A percentile compares a stretch with the other conserved stretches of the same genome.
These are phyloP conservation scores for Penicillium coprophilum DNA, from an alignment of 495 filamentous ascomycete genomes.

Conservation along the genomic window DNA sequence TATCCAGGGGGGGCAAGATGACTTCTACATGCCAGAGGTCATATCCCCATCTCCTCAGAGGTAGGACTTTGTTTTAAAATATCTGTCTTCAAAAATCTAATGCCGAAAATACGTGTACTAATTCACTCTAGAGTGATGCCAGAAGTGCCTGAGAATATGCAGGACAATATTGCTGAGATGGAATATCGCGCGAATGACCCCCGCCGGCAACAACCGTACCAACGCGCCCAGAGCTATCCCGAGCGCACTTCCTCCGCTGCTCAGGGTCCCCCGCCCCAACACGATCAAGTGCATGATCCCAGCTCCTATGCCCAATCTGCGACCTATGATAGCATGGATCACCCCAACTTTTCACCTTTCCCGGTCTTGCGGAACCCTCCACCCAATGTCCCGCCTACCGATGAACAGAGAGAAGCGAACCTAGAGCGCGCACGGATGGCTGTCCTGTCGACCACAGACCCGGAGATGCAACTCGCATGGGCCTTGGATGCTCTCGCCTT, in stretches of 20 bases:
- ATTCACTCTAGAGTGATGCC: slow-evolving; percentile 62
- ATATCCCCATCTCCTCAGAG: slow-evolving; percentile 86
- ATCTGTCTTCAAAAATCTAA: not conserved
- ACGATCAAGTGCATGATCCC: slow-evolving; percentile 32
- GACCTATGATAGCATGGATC: slow-evolving; percentile 53
- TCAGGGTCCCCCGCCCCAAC: slow-evolving; percentile 35
- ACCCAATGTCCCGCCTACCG: slow-evolving; percentile 88
- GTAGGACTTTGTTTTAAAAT: slow-evolving; percentile 58
- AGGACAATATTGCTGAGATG: slow-evolving; percentile 84
- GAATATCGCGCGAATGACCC: slow-evolving; percentile 69
- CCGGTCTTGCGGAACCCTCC: slow-evolving; percentile 77
- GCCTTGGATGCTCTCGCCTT: slow-evolving; percentile 88
- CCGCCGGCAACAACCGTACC: slow-evolving; percentile 43
- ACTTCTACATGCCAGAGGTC: slow-evolving; percentile 79
- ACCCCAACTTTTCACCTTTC: slow-evolving; percentile 87
- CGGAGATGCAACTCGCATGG: slow-evolving; percentile 95
- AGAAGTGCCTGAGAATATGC: slow-evolving; percentile 82
- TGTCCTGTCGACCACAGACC: slow-evolving; percentile 91
- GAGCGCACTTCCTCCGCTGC: slow-evolving; percentile 43
- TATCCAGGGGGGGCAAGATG: slow-evolving; percentile 83
- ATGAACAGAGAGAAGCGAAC: slow-evolving; percentile 88
- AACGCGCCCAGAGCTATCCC: slow-evolving; percentile 31
- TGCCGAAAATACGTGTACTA: slow-evolving; percentile 28
- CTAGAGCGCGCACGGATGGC: slow-evolving; percentile 77
- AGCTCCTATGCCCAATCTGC: slow-evolving; percentile 44